Conservation (phyloP, 164 flowering plant species). For the Aristolochia contorta region DNA sequence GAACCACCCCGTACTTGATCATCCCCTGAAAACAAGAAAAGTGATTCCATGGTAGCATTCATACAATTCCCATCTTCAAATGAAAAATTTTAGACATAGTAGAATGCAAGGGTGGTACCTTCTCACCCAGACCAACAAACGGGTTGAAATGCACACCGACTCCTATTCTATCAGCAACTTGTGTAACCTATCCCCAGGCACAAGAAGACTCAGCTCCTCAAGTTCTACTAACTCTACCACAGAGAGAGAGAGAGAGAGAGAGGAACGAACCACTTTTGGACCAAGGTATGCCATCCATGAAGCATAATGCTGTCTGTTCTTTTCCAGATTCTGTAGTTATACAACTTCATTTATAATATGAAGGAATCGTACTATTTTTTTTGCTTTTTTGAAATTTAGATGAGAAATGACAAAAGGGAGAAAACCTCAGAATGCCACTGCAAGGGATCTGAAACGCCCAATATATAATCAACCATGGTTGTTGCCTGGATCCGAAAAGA, state of each 20-base stretch:
- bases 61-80: background rate
- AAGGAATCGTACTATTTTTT: too few relatives aligned
- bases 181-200: conserved; percentile 42
- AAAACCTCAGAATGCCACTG: conserved; percentile 83
- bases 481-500: conserved; percentile 8
- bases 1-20: conserved; percentile 87
- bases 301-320: conserved; percentile 70
- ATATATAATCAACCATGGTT: conserved; percentile 75
- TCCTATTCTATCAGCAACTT: conserved; percentile 68
- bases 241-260: background rate
- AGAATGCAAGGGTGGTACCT: conserved; percentile 26
- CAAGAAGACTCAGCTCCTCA: background rate
- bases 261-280: conserved; percentile 20
- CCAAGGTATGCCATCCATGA: conserved; percentile 68
- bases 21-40: conserved; percentile 27
- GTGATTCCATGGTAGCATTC: too few relatives aligned
- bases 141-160: conserved; percentile 97
- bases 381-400: too few relatives aligned
- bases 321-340: conserved; percentile 53
- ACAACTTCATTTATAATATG: too few relatives aligned
- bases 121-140: conserved; percentile 50
- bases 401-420: background rate
- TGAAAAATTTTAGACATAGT: background rate
- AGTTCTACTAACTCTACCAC: background rate
- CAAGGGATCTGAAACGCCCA: conserved; percentile 85